Base-by-base conservation (phyloP, 352 stramenopile species). In the Pythium plurisporium region DNA sequence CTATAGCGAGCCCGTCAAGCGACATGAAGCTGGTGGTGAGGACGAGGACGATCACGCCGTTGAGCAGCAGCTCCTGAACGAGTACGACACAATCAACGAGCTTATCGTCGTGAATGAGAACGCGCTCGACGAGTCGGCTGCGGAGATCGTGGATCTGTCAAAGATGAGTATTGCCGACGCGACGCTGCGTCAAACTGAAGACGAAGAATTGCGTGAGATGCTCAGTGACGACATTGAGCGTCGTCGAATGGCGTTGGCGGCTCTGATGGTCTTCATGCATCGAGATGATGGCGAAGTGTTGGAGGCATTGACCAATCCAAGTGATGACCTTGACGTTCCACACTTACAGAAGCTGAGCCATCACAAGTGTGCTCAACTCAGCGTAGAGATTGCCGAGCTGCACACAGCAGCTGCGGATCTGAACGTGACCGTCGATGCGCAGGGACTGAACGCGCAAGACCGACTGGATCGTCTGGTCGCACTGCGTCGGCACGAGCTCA, bases 101-200 rank as follows among this genome's bases (percentile, higher is more conserved):
- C 15, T 37, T 17, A 50, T 63, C 15, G 19, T 51, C 12, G 30
- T 37, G 27, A 82, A 84, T 41, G 70, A 81, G 52, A 66, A 56
- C 17, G 67, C 62, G 1, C 54, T 82, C 30, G 66, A 70, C 37
- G 63, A 73, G 38, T 70, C 53, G 60, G 34, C 72, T 15, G 34
- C 27, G 50, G 60, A 59, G 26, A 50, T 72, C 17, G 55, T 58
- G 26, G n/a, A 49, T 47, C 62, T 49, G 19, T 49, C 64, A 27
- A 36, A 56, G 4, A 58, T 36, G 12, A 67, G 79, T 38, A 56
- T 64, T 17, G 15, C 29, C 5, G 46, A 51, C 17, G 64, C 51
- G 3, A 59, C 56, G 15, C 65, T 71, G 34, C 74, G 76, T 40
- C 74, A 66, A 27, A 72, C 55, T 4, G 70, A 81, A 60, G 60